These are phyloP conservation scores for Quercus lobata DNA, from an alignment of 331 rosid genomes.

Conservation along the genomic window DNA sequence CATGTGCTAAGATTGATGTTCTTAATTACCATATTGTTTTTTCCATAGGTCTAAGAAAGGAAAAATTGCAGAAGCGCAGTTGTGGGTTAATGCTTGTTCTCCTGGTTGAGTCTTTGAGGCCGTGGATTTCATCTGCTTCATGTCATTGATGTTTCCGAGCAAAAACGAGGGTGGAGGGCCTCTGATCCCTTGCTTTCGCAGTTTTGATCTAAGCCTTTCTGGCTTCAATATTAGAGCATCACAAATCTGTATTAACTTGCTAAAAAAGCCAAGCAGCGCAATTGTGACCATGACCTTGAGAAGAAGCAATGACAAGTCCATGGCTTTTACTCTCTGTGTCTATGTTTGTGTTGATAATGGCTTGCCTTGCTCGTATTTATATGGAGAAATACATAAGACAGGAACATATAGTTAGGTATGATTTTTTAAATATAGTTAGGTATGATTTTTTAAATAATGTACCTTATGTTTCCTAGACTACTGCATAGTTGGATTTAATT, in stretches of 20 bases:
- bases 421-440: too few species aligned
- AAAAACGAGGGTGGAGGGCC: not conserved
- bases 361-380: not conserved
- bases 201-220: not conserved
- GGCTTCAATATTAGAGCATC: not conserved
- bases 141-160: not conserved
- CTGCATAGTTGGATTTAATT: too few species aligned
- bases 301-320: not conserved
- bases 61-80: not conserved
- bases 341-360: not conserved
- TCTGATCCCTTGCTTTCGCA: not conserved
- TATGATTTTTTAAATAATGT: too few species aligned
- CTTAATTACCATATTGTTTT: not conserved
- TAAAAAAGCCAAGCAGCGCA: not conserved
- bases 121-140: not conserved
- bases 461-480: too few species aligned
- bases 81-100: not conserved
- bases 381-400: too few species aligned
- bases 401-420: too few species aligned
- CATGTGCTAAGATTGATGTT: not conserved
- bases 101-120: not conserved
- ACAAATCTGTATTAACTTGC: not conserved
- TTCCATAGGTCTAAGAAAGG: not conserved
- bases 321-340: not conserved
- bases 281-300: not conserved